Base-by-base conservation (phyloP, 495 filamentous ascomycete genomes). In the Aspergillus wentii region DNA sequence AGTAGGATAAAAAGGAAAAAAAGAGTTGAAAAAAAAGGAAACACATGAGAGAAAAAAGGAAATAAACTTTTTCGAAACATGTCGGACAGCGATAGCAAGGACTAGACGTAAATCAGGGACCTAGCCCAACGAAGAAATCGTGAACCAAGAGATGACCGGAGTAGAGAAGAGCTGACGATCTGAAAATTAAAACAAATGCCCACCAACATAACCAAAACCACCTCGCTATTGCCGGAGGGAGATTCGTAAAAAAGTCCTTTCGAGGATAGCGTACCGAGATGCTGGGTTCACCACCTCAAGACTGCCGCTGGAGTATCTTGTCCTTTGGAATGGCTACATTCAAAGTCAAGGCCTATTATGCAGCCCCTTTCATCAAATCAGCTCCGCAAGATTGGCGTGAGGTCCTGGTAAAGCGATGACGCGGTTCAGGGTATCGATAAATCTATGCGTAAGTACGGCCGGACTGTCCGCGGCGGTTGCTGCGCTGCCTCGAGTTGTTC, bases 401-500 rank as follows among this genome's bases (percentile, higher is more conserved):
- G 25, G 32, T 31, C 51, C 46, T 30, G 44, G 48, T 38, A 36
- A 31, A 49, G 40, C 43, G 44, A 48, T 42, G 44, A 56, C 57
- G 42, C 45, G 44, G 52, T 41, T 39, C 44, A 28, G 61, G 61
- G 64, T 68, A 68, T 68, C 62, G 54, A 59, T 55, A 50, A 37
- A 51, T 66, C 54, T 60, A 75, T 57, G 67, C 69, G 46, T 73
- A 68, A 33, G 62, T 64, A 44, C 72, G 68, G 43, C 69, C 59
- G 43, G 56, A 47, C 51, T 62, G 62, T 36, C 69, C 70, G 39
- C 72, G 71, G 39, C 72, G 69, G 55, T 68, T 72, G 57, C 62
- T 74, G 52, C 69, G 68, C 46, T 60, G 61, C 56, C 68, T 75
- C 17, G 75, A 59, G 52, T 68, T 64, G 46, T 67, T 60, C 30